Conservation (phyloP, 2,329 filamentous ascomycete genomes). For the Pestalotiopsis sp. region DNA sequence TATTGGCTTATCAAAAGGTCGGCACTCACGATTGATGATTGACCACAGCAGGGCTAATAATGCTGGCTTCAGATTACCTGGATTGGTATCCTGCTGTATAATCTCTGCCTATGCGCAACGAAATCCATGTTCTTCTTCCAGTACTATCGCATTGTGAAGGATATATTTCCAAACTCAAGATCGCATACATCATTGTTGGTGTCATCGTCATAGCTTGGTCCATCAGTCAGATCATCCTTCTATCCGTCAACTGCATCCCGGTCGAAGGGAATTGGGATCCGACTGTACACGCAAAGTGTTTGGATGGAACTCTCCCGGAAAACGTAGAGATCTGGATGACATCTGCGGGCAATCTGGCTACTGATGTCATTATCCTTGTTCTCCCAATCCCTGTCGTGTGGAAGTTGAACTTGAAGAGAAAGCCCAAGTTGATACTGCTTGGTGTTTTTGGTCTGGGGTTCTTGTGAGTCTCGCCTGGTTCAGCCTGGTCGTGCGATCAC, state of each 20-base stretch:
- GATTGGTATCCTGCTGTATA: background rate
- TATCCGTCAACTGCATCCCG: background rate
- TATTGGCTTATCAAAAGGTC: background rate
- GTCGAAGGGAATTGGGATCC: background rate
- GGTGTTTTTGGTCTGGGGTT: background rate
- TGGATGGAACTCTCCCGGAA: background rate
- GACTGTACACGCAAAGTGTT: background rate
- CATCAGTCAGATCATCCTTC: background rate
- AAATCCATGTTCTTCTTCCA: constrained; percentile 3
- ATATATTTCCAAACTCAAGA: background rate
- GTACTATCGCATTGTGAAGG: background rate
- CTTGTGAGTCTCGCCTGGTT: background rate
- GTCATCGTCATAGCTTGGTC: background rate
- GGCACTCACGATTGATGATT: background rate
- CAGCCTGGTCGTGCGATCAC: too few species aligned
- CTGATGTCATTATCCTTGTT: background rate
- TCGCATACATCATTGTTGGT: background rate
- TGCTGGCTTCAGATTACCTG: background rate
- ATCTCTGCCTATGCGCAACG: background rate
- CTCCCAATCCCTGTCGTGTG: background rate
- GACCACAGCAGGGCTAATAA: background rate
- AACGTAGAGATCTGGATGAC: background rate
- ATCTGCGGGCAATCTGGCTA: background rate
- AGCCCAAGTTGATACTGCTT: background rate
- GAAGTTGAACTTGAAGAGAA: background rate